Conservation (phyloP, 139 green algal species). For the Helicosporidium sp. region DNA sequence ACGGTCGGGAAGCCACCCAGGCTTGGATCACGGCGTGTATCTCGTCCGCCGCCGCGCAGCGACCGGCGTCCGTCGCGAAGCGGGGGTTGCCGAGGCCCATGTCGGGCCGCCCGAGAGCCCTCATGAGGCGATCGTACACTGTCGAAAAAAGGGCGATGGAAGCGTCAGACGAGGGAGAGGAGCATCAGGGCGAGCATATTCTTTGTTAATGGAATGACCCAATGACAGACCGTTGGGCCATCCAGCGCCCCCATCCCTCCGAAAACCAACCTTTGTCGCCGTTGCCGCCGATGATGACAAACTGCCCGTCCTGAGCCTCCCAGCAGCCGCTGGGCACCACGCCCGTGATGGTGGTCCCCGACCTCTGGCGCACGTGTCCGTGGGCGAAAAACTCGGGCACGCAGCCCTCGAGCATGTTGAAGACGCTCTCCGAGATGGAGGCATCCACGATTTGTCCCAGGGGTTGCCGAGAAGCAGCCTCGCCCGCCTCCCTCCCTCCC, state of each 20-base stretch:
- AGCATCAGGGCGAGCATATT: no score
- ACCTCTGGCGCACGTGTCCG: conserved; percentile 28
- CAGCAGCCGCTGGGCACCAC: conserved; percentile 56
- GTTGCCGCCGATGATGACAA: conserved; percentile 53
- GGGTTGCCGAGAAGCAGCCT: not conserved
- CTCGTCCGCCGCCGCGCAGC: conserved; percentile 20
- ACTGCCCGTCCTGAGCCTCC: conserved; percentile 28
- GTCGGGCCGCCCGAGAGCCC: conserved; percentile 42
- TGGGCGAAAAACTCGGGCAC: conserved; percentile 29
- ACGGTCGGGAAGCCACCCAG: conserved; percentile 17
- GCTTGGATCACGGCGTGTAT: conserved; percentile 23
- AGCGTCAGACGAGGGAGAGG: no score
- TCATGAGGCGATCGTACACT: conserved; percentile 57
- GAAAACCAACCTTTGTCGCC: conserved; percentile 26
- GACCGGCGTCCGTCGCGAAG: conserved; percentile 36
- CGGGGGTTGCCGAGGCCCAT: conserved; percentile 36
- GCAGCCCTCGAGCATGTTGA: conserved; percentile 61
- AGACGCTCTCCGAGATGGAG: conserved; percentile 47
- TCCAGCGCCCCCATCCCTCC: no score
- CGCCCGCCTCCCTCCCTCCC: not conserved
- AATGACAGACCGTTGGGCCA: no score
- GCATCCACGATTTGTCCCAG: conserved; percentile 50
- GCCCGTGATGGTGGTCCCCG: conserved; percentile 44
- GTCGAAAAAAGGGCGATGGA: no score
- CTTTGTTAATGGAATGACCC: no score